Base-by-base conservation (phyloP, 2,329 filamentous ascomycete species). In the Colletotrichum musae region DNA sequence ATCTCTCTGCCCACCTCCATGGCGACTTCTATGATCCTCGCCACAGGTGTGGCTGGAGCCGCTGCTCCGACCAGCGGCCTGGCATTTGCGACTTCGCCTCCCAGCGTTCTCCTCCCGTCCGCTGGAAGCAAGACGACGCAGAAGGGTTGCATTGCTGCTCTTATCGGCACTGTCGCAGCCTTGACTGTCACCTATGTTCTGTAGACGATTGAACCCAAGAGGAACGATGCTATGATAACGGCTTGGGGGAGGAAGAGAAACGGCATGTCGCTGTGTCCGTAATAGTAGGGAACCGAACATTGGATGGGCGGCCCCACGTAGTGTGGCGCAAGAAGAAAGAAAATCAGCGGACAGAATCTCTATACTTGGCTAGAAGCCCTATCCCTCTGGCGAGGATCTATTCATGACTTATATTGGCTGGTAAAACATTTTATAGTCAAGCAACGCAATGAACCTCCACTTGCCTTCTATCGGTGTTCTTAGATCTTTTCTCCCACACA, bases 11-110 rank as follows among this genome's bases (percentile, higher is more conserved):
- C 66, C 3, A 60, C 66, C 7, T 66, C 66, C 16, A 1, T 69
- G 32, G 45, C 54, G 66, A 69, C 66, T 15, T 69, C 66, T 10
- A 66, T 69, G 56, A 51, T 69, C 4, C 66, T 69, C 5, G 66
- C 62, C 5, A 69, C 61, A 9, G 62, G 52, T 5, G 54, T 51
- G 24, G 57, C 43, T 32, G 57, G 57, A n/a, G 50, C 47, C 32
- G 66, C 51, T 16, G 66, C 50, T 18, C 66, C 66, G 4, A 69
- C 56, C 13, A 47, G 28, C 13, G 66, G 66, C n/a, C 51, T 66
- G 16, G 47, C 64, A 12, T 64, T 64, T 10, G 66, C 64, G n/a
- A 56, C 66, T 36, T 51, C 62, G 2, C 48, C 50, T n/a, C 48
- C 66, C n/a, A 32, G 41, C n/a, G 43, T 50, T 21, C 56, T 69